Evolutionary conservation across 768 basidiomycete species (phyloP).

Genomic region (Collybiopsis luxurians): DNA sequence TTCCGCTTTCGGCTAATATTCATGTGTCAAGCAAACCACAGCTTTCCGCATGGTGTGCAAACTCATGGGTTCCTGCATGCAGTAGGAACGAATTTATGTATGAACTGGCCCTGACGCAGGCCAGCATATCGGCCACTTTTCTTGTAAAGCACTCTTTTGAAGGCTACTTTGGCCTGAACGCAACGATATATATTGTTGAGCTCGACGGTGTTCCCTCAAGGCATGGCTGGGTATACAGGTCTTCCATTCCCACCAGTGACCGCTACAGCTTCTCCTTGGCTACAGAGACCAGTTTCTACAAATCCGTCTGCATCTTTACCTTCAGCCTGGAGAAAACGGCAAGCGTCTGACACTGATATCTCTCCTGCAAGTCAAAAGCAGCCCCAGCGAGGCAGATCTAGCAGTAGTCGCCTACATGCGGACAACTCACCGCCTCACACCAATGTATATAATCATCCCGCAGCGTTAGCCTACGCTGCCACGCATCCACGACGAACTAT

Average conservation of each 20-base stretch:
- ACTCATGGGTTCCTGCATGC: too few relatives aligned
- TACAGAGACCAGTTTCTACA: slow-evolving; percentile 60
- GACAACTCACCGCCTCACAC: slow-evolving; percentile 51
- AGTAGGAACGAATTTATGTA: too few relatives aligned
- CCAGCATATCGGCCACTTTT: too few relatives aligned
- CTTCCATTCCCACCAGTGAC: slow-evolving; percentile 25
- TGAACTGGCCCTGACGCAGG: too few relatives aligned
- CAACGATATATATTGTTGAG: neutral
- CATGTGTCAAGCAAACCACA: too few relatives aligned
- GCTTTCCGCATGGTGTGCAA: too few relatives aligned
- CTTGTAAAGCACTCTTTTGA: too few relatives aligned
- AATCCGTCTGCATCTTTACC: slow-evolving; percentile 45
- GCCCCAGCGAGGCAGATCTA: slow-evolving; percentile 22
- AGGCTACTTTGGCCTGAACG: neutral
- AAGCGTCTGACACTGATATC: slow-evolving; percentile 71
- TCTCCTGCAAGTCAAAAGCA: slow-evolving; percentile 44
- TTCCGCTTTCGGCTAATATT: too few relatives aligned
- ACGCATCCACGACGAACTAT: slow-evolving; percentile 85
- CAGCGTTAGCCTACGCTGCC: slow-evolving; percentile 77
- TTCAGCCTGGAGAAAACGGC: slow-evolving; percentile 51
- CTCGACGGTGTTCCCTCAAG: neutral
- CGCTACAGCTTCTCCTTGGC: slow-evolving; percentile 44
- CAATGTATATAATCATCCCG: slow-evolving; percentile 83
- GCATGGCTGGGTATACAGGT: slow-evolving; percentile 17
- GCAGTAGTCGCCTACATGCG: slow-evolving; percentile 26